Evolutionary conservation across 768 basidiomycete species (phyloP), one percentile per base, ranked within the genome.

Genomic region (Kwoniella mangroviensis): DNA sequence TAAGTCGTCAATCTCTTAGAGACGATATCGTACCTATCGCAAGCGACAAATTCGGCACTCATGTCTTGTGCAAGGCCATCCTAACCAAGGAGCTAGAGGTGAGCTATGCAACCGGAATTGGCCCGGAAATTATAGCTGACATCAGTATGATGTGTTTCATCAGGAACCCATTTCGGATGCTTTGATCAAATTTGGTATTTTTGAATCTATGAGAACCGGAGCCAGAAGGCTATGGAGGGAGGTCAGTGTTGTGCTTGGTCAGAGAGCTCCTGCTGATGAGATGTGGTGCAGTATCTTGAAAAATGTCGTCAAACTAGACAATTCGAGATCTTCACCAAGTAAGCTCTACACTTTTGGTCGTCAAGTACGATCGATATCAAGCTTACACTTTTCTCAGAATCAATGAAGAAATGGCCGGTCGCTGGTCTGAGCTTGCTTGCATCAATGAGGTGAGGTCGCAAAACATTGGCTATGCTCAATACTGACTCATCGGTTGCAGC

Each of bases 11-110:
- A 7, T 3, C 65, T n/a, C n/a, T n/a, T n/a, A 81, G 81, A 19
- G 72, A 74, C 5, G 66, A 79, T 22, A 71, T 82, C 19, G 74
- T 82, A 45, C 60, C 71, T 19, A 78, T 82, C 28, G 77, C 79
- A 1, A 78, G 75, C 61, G 75, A 82, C 67, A 79, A 79, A 63
- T 81, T 79, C 66, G 81, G 81, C 2, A 81, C 78, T 1, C 81
- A 82, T 60, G 81, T 82, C 52, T 67, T 82, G 40, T 79, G 78
- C 70, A 82, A 82, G 64, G 76, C 75, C 17, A 71, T 80, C 26
- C 71, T 76, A 17, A 68, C 71, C 42, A 67, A 73, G 52, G 81
- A 79, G 45, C 63, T 82, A 13, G 75, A 80, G 68, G 79, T 82
- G 42, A 70, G 75, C 54, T 12, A 59, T 15, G 4, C 19, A 11